Evolutionary conservation across 192 early-diverging fungal genomes (phyloP), one percentile per base, ranked within the genome.

Genomic region (Linnemannia zychae): DNA sequence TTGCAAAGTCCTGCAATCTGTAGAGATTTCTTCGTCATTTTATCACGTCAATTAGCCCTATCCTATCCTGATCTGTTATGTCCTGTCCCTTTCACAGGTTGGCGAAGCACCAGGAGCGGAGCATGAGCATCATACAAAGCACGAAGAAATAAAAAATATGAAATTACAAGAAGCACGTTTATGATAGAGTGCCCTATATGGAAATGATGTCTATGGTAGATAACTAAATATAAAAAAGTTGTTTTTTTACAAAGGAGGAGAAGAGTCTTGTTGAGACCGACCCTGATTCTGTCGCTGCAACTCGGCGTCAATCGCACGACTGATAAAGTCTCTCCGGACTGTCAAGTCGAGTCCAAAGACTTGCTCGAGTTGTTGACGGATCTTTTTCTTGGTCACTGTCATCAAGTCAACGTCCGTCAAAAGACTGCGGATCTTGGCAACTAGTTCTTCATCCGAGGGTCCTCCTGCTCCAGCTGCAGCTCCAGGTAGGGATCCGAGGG

Each of bases 301-400:
- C 36, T 88, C 72, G 33, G 84, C 38, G 53, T 96, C 95, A 37
- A 98, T 93, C 4, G 79, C 77, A 50, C 91, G 86, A 72, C 93
- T 94, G 71, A 98, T 96, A 88, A 95, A 96, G 34, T 91, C 92
- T 77, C 93, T 92, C 77, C 90, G 86, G 9, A 81, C 53, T 0
- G 82, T 78, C 87, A 97, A 79, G 70, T 98, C 95, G 20, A 92
- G 66, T 33, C 93, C 92, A 86, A 96, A 97, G 37, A 92, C 80
- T 4, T 78, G 81, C 12, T 90, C 87, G 47, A 97, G 77, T 70
- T 93, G 91, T 46, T 95, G 92, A 11, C 95, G 90, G 69, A 98
- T 94, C 81, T 94, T 93, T 82, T 94, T 94, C 88, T 97, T 97
- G 40, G 96, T 96, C 47, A 97, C 87, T 2, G 88, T 87, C 81